Evolutionary conservation across 2,329 filamentous ascomycete species (phyloP).

Genomic region (Phyllosticta ampelicida): DNA sequence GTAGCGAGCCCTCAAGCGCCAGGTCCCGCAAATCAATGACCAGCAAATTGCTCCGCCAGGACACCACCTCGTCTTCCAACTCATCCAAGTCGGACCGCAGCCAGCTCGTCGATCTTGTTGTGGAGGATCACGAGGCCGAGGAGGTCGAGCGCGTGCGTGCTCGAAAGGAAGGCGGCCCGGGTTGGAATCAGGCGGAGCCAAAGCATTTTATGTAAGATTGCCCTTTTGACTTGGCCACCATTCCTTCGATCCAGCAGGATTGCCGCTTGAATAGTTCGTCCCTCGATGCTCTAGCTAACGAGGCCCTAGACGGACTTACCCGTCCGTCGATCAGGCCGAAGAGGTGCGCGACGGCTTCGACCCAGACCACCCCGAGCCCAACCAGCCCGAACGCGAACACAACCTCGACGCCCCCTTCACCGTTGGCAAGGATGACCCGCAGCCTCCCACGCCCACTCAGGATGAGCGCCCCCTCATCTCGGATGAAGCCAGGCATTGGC

Average conservation of each 20-base stretch:
- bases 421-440: constrained; percentile 31
- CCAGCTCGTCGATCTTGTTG: constrained; percentile 56
- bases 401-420: constrained; percentile 35
- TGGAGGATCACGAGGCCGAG: constrained; percentile 54
- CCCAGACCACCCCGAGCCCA: constrained; percentile 34
- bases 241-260: not conserved
- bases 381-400: constrained; percentile 33
- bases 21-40: constrained; percentile 25
- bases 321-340: constrained; percentile 36
- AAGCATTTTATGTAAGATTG: constrained; percentile 45
- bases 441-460: constrained; percentile 19
- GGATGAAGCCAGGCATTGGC: constrained; percentile 36
- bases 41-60: constrained; percentile 32
- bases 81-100: constrained; percentile 45
- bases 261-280: not conserved
- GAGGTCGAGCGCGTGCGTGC: constrained; percentile 51
- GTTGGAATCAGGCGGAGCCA: constrained; percentile 46
- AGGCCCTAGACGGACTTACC: constrained; percentile 34
- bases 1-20: constrained; percentile 21
- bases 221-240: not conserved
- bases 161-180: constrained; percentile 51
- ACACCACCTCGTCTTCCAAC: constrained; percentile 37
- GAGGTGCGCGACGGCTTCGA: constrained; percentile 46
- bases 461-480: constrained; percentile 27
- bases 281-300: constrained; percentile 10